A percentile compares a stretch with the other conserved stretches of the same genome.
Conservation (phyloP, 805 yeast species). For the Starmera caribaea region DNA sequence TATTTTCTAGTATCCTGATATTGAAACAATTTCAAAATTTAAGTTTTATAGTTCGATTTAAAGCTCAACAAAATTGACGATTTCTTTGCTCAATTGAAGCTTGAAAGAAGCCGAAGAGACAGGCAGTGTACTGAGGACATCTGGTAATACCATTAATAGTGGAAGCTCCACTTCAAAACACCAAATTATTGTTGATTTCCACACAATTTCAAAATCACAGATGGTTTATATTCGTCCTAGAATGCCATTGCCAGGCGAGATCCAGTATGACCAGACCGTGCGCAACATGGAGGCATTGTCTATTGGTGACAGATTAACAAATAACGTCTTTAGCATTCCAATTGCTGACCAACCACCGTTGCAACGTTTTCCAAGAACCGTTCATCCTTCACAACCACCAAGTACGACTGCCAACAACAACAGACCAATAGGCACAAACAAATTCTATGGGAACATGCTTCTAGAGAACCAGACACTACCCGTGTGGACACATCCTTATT, state of each 20-base stretch:
- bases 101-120: too few species aligned
- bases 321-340: constrained; percentile 31
- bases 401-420: constrained; percentile 12
- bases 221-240: neutral
- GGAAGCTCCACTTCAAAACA: too few species aligned
- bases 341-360: constrained; percentile 37
- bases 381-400: constrained; percentile 21
- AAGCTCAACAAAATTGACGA: too few species aligned
- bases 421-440: constrained; percentile 60
- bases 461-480: constrained; percentile 60
- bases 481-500: constrained; percentile 77
- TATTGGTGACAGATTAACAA: neutral
- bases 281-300: neutral
- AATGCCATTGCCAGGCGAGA: too few species aligned
- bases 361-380: constrained; percentile 24
- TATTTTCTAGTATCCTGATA: too few species aligned
- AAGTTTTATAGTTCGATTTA: too few species aligned
- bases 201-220: constrained; percentile 1
- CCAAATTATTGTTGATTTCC: too few species aligned
- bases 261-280: neutral
- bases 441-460: constrained; percentile 66
- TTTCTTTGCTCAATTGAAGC: too few species aligned
- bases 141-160: too few species aligned
- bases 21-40: too few species aligned
- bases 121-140: too few species aligned